Percentiles rank a stretch among this genome's conserved stretches.
These are phyloP conservation scores for Solanum peruvianum DNA, from an alignment of 257 asterid genomes.

Conservation along the genomic window DNA sequence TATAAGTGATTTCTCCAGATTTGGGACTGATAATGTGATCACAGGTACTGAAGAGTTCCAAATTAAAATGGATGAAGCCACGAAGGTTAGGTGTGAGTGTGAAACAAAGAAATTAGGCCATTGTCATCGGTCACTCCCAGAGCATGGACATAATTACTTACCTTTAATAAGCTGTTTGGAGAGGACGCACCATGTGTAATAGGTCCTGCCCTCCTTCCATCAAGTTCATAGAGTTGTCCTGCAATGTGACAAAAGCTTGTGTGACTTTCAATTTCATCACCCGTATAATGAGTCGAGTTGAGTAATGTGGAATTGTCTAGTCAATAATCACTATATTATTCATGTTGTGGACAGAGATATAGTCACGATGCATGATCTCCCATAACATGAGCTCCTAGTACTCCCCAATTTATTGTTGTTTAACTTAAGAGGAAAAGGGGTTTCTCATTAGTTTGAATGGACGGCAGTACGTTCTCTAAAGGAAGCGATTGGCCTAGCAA, in stretches of 20 bases:
- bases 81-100: not conserved
- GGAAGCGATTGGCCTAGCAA: not conserved
- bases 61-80: not conserved
- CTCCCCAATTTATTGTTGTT: not conserved
- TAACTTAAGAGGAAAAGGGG: not conserved
- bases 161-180: conserved; percentile 49
- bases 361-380: not conserved
- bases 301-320: not conserved
- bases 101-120: not conserved
- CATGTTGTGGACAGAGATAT: not conserved
- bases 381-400: not conserved
- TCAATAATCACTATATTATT: not conserved
- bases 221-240: conserved; percentile 89
- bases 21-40: not conserved
- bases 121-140: not conserved
- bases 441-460: not conserved
- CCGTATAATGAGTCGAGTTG: not conserved
- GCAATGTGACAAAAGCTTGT: not conserved
- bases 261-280: not conserved
- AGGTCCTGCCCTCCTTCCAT: conserved; percentile 81
- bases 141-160: not conserved
- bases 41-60: not conserved
- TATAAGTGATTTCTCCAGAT: not conserved
- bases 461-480: not conserved
- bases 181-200: conserved; percentile 79